These are phyloP conservation scores for Fusarium keratoplasticum DNA, from an alignment of 2,329 filamentous ascomycete species.

Conservation along the genomic window DNA sequence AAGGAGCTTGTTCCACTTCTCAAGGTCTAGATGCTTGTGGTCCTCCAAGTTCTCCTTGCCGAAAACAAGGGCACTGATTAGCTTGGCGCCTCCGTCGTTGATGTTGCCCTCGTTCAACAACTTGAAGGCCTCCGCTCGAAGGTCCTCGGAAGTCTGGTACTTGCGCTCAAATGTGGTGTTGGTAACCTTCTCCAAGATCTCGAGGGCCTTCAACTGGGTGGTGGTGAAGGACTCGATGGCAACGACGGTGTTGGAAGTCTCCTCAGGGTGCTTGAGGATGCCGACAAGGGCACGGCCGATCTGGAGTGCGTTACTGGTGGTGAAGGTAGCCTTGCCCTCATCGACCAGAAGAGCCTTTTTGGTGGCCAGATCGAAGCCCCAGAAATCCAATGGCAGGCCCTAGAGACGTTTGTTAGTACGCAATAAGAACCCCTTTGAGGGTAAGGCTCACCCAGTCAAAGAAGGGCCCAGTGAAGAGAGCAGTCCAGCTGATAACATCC, in stretches of 20 bases:
- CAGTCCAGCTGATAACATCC: neutral
- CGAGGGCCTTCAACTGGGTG: neutral
- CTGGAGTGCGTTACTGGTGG: neutral
- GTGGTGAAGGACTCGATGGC: neutral
- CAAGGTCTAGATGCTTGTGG: neutral
- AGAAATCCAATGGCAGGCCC: neutral
- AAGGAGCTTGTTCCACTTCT: neutral
- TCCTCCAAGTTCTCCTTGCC: neutral
- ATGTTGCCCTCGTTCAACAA: neutral
- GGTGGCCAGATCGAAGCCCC: neutral
- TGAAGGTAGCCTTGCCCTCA: neutral
- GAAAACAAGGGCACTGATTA: neutral
- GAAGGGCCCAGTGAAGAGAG: neutral
- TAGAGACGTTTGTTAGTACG: neutral
- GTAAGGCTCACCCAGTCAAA: neutral
- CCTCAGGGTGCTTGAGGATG: neutral
- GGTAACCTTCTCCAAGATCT: neutral
- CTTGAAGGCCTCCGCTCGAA: neutral
- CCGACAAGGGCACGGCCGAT: neutral
- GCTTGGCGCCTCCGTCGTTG: neutral
- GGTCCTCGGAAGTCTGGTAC: neutral
- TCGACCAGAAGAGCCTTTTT: neutral
- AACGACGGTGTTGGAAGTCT: neutral
- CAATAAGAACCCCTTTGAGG: neutral
- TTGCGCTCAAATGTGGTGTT: neutral